phyloP scores from a whole-genome alignment of 192 early-diverging fungal species.

The Umbelopsis sp. region DNA sequence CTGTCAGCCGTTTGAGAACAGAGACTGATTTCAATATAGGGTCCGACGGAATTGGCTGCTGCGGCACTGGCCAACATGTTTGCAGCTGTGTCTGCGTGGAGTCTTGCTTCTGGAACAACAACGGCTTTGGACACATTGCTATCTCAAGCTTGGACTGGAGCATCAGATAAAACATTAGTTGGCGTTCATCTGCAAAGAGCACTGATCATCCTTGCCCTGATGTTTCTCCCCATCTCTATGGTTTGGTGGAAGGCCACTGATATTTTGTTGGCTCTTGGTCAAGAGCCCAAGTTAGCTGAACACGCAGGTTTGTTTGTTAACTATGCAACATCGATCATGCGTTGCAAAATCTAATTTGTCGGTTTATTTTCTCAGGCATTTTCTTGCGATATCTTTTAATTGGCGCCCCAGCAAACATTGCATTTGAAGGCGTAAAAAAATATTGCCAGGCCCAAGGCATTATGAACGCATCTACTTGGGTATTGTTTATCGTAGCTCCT shows the following conservation, averaged over 20 bases:
- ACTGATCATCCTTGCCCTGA: constrained; percentile 69
- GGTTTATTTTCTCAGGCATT: constrained; percentile 38
- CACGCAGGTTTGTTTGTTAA: constrained; percentile 49
- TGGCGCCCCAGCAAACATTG: constrained; percentile 76
- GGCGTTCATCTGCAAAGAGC: constrained; percentile 84
- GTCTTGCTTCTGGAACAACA: constrained; percentile 68
- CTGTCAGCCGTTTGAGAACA: background rate
- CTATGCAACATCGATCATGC: background rate
- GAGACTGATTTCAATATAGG: constrained; percentile 30
- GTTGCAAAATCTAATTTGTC: background rate
- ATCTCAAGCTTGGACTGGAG: constrained; percentile 71
- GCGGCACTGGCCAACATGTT: constrained; percentile 75
- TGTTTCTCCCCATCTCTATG: constrained; percentile 71
- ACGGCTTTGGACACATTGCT: constrained; percentile 80
- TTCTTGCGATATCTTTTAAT: constrained; percentile 73
- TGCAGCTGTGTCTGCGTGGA: constrained; percentile 68
- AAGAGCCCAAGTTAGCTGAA: constrained; percentile 70
- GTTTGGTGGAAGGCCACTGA: constrained; percentile 74
- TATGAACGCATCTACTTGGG: constrained; percentile 66
- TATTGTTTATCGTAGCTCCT: constrained; percentile 69
- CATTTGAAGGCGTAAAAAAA: constrained; percentile 84
- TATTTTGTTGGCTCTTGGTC: constrained; percentile 71
- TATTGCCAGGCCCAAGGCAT: constrained; percentile 90
- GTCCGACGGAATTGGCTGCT: constrained; percentile 65
- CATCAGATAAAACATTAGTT: constrained; percentile 63